Evolutionary conservation across 768 basidiomycete species (phyloP).

Genomic region (Lactarius vividus): DNA sequence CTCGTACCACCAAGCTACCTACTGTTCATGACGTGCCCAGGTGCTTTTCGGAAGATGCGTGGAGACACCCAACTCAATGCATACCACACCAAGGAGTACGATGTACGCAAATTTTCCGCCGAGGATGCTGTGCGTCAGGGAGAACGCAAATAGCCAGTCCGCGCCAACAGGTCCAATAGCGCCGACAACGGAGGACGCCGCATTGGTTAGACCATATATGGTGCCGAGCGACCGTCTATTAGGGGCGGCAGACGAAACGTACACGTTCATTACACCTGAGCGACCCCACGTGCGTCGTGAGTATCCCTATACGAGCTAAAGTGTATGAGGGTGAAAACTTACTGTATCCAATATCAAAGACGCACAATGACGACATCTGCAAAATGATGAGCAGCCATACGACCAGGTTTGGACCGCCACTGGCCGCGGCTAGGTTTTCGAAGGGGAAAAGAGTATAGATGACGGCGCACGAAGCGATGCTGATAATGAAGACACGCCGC

Average conservation of each 20-base stretch:
- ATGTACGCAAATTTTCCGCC: background rate
- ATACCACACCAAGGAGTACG: too few species aligned
- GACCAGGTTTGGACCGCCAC: background rate
- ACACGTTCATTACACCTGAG: conserved; percentile 64
- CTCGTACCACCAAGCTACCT: too few species aligned
- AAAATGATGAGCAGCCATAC: background rate
- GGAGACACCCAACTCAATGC: too few species aligned
- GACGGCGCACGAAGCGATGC: conserved; percentile 30
- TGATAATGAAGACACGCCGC: conserved; percentile 33
- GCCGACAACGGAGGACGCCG: conserved; percentile 41
- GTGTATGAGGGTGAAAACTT: background rate
- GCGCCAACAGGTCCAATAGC: conserved; percentile 53
- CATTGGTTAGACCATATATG: conserved; percentile 57
- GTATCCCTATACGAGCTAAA: background rate
- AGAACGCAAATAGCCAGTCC: conserved; percentile 64
- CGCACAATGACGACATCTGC: background rate
- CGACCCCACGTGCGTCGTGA: conserved; percentile 23
- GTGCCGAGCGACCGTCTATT: conserved; percentile 62
- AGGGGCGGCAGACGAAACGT: conserved; percentile 60
- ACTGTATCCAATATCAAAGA: conserved; percentile 1
- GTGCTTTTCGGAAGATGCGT: too few species aligned
- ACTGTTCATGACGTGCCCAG: too few species aligned
- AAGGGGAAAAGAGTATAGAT: conserved; percentile 34
- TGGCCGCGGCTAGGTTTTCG: background rate
- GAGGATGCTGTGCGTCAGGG: conserved; percentile 39